A percentile compares a stretch with the other conserved stretches of the same genome.
Conservation (phyloP, 257 asterid species). For the Asclepias syriaca region DNA sequence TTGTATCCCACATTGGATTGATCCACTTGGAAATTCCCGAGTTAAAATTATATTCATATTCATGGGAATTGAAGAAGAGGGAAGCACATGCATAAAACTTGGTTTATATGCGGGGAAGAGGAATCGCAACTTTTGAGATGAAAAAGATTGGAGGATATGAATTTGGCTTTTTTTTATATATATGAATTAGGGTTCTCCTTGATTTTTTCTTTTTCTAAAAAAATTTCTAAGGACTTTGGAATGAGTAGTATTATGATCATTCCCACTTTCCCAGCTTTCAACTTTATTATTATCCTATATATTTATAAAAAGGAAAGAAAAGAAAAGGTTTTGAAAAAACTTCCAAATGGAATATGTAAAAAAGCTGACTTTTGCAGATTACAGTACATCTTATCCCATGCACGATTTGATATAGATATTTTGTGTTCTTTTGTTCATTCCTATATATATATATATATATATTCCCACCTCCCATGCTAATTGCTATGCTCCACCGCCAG, state of each 20-base stretch:
- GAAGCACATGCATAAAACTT: conserved; percentile 48
- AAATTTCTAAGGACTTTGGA: conserved; percentile 26
- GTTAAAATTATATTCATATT: conserved; percentile 12
- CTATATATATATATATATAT: neutral
- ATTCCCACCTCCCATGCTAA: conserved; percentile 22
- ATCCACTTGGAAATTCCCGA: conserved; percentile 22
- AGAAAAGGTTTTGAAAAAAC: neutral
- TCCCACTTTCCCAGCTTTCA: conserved; percentile 19
- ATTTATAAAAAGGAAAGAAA: neutral
- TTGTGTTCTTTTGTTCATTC: conserved; percentile 20
- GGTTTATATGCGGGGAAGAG: conserved; percentile 17
- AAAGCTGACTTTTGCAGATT: neutral
- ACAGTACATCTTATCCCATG: conserved; percentile 16
- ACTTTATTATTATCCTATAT: conserved; percentile 1
- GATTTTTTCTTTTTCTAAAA: conserved; percentile 4
- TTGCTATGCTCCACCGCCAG: conserved; percentile 56
- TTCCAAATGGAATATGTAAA: conserved; percentile 18
- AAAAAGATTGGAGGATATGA: conserved; percentile 23
- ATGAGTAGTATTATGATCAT: conserved; percentile 19
- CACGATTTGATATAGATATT: conserved; percentile 34
- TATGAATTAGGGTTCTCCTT: neutral
- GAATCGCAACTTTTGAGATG: conserved; percentile 46
- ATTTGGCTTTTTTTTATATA: conserved; percentile 14
- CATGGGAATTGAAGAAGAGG: conserved; percentile 30
- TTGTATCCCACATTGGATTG: conserved; percentile 3